Evolutionary conservation across 768 basidiomycete genomes (phyloP), one percentile per base, ranked within the genome.

Genomic region (Hysterangium stoloniferum): DNA sequence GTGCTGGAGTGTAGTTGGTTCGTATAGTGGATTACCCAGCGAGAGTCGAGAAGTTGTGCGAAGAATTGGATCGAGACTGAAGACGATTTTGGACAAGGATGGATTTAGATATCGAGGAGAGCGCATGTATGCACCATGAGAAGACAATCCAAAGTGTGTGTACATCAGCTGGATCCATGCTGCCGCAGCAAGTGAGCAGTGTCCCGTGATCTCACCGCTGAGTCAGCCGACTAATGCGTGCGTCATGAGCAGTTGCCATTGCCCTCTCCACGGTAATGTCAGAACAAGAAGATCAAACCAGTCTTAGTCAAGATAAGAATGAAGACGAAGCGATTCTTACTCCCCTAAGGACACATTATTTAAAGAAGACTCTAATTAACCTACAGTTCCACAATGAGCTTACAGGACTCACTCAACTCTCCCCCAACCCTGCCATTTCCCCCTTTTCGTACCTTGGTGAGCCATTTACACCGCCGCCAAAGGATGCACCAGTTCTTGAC

Each of bases 321-420:
- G 37, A 43, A 40, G 28, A 52, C 11, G 20, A 41, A 24, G 22
- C 28, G 15, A 66, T 70, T 45, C 79, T 97, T 43, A 89, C 91
- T 1, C 89, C 95, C 11, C 70, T 94, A 42, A 84, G 94, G 36
- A 92, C 94, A 4, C 96, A 99, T 63, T 99, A 99, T 67, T 87
- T 99, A 64, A 99, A 98, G 74, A 98, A 98, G 67, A 78, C 89
- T 15, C 82, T 99, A 50, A 76, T 97, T 37, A 80, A 86, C 57
- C 82, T 97, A 45, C 84, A 97, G 65, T 82, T 97, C 59, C 68
- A 71, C 58, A 69, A 68, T n/a, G 96, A 99, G 66, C 76, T 98
- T 54, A 72, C 79, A 53, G 69, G 70, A 19, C 73, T 92, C 56
- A 77, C 79, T 8, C 70, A 75, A 4, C 69, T 76, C 0, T 59